Base-by-base conservation (phyloP, 305 asterid species). In the Stenogyne calaminthoides region DNA sequence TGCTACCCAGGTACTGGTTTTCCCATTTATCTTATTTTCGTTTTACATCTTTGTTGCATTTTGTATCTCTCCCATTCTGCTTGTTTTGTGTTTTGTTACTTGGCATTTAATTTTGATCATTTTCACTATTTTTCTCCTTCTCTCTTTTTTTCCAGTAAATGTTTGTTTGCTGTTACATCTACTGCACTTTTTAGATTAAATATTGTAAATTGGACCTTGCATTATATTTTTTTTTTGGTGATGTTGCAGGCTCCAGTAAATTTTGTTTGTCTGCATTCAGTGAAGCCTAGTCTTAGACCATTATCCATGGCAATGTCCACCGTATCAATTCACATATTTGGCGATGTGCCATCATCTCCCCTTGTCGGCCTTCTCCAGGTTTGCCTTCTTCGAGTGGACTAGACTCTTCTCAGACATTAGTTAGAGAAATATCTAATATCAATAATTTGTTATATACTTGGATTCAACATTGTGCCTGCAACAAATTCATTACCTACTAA, bases 351-450 rank as follows among this genome's bases (percentile, higher is more conserved):
- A 0, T 95, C 99, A 51, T 82, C 98, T 46, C 99, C 99, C 51
- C 96, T 95, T 29, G 97, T 92, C 47, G 99, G 99, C 61, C 91
- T 92, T 78, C 83, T 95, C 76, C 99, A 95, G 95, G 99, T 95
- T 72, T 57, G 78, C 59, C 12, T 52, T 62, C 67, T 46, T 51
- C 7, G 20, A 11, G 52, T 44, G 52, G 42, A 37, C 42, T 37
- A 6, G 40, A 6, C 56, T 15, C 56, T 15, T 20, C 1, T 8
- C 20, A n/a, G 9, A 49, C 20, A 49, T 20, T n/a, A 15, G 22
- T 49, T 49, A 49, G 20, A 49, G 56, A 49, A 49, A 22, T 49
- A 49, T 49, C 22, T 7, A 49, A 14, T 6, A 11, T 16, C 22
- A 49, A 1, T 46, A 10, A 49, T 49, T 49, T 16, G 9, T 49